These are phyloP conservation scores for Alternaria longipes DNA, from an alignment of 2,329 filamentous ascomycete genomes.

Conservation along the genomic window DNA sequence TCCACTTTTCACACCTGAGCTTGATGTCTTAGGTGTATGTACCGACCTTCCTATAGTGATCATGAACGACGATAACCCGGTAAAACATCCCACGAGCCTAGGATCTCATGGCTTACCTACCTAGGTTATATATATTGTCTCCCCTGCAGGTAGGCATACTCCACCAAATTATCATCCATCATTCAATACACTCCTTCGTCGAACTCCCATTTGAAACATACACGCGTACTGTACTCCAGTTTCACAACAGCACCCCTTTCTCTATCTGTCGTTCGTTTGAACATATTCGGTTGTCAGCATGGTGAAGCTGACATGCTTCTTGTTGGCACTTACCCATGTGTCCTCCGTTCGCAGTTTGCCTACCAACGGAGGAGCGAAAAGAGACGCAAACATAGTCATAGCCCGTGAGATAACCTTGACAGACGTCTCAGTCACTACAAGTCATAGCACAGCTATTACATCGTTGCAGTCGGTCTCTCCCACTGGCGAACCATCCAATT, in stretches of 20 bases:
- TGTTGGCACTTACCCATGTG: conserved; percentile 38
- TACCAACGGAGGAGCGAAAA: conserved; percentile 26
- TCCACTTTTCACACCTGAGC: conserved; percentile 32
- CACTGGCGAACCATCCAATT: conserved; percentile 36
- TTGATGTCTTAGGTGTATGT: conserved; percentile 30
- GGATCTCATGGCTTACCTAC: conserved; percentile 15
- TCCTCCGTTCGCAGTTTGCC: conserved; percentile 38
- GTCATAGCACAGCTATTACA: conserved; percentile 40
- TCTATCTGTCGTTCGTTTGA: conserved; percentile 19
- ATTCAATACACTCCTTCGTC: conserved; percentile 40
- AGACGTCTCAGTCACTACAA: conserved; percentile 38
- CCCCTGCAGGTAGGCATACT: conserved; percentile 26
- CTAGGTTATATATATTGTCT: conserved; percentile 34
- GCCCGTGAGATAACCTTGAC: conserved; percentile 38
- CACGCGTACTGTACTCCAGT: conserved; percentile 11
- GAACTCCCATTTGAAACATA: conserved; percentile 20
- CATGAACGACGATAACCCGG: conserved; percentile 28
- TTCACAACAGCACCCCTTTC: conserved; percentile 28
- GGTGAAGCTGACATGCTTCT: conserved; percentile 35
- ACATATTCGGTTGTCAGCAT: conserved; percentile 23
- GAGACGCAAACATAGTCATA: conserved; percentile 17
- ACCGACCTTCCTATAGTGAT: conserved; percentile 38
- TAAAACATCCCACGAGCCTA: conserved; percentile 26
- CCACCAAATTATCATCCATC: conserved; percentile 37
- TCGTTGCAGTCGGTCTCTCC: conserved; percentile 39